phyloP scores from a whole-genome alignment of 345 rosid genomes.

The thale cress (Arabidopsis thaliana) region TAIR10.1 NC_003074.8:7583501-7584000 shows the following conservation, averaged over 20 bases:
- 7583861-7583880: conserved; percentile 80
- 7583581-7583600: conserved; percentile 86
- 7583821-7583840: conserved; percentile 82
- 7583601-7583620: not conserved
- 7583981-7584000: conserved; percentile 62
- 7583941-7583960: conserved; percentile 56
- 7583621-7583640: not conserved
- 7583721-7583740: conserved; percentile 86
- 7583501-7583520: conserved; percentile 94
- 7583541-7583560: conserved; percentile 82
- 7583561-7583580: conserved; percentile 81
- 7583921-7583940: conserved; percentile 47
- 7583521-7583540: conserved; percentile 93
- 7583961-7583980: conserved; percentile 92
- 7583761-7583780: conserved; percentile 96
- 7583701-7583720: conserved; percentile 79
- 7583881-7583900: conserved; percentile 80
- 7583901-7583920: conserved; percentile 75
- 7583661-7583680: not conserved
- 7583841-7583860: conserved; percentile 94
- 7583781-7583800: conserved; percentile 89
- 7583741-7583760: conserved; percentile 84
- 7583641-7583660: conserved; percentile 2
- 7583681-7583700: conserved; percentile 87
- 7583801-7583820: conserved; percentile 77